These are phyloP conservation scores for Halteria grandinella DNA, from an alignment of 73 alveolate species.

Conservation along the genomic window DNA sequence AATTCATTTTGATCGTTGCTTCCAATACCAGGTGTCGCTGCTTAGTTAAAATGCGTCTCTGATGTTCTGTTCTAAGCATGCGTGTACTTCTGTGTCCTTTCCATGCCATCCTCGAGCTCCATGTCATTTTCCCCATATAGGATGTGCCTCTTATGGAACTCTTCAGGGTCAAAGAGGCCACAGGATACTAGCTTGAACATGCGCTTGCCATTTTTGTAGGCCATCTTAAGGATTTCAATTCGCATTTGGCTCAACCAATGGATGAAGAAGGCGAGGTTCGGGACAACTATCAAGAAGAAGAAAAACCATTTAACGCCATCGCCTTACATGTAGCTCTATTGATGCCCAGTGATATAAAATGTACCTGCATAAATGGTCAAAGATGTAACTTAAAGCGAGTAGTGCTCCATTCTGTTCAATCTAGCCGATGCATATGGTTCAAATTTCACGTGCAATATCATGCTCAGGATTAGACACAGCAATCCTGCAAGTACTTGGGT, in stretches of 20 bases:
- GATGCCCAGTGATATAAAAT: conserved; percentile 53
- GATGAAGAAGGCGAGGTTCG: conserved; percentile 36
- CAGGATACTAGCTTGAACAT: not conserved
- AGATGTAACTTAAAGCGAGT: conserved; percentile 17
- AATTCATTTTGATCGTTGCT: no score
- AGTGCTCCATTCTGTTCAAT: conserved; percentile 47
- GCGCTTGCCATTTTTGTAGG: no score
- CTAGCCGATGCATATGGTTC: conserved; percentile 36
- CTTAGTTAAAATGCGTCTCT: no score
- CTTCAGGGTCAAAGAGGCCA: not conserved
- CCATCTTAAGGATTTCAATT: conserved; percentile 2
- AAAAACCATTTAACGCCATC: conserved; percentile 51
- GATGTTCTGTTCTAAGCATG: no score
- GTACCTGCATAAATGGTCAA: conserved; percentile 59
- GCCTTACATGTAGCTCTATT: conserved; percentile 41
- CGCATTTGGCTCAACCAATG: conserved; percentile 57
- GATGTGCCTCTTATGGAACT: no score
- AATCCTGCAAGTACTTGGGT: conserved; percentile 58
- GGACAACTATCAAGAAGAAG: conserved; percentile 47
- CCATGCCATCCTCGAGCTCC: no score
- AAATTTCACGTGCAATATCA: conserved; percentile 5
- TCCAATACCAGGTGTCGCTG: no score
- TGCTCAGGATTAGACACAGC: conserved; percentile 2
- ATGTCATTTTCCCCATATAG: no score
- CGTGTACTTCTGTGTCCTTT: no score